phyloP scores from a whole-genome alignment of 2,329 filamentous ascomycete species.

The Gremmenia infestans region DNA sequence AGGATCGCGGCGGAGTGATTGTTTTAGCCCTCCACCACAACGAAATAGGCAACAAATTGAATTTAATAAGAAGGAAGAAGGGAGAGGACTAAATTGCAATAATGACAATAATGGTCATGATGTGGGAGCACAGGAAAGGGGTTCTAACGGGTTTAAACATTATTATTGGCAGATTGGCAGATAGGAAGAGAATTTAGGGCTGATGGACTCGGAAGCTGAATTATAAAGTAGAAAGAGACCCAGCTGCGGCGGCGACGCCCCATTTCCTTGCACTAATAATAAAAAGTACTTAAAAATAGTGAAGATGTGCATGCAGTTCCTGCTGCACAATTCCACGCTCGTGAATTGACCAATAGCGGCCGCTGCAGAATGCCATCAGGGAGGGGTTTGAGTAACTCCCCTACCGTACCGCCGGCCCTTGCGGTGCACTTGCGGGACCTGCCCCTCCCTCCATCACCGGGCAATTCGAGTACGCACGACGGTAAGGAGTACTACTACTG shows the following conservation, averaged over 20 bases:
- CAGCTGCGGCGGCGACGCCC: background rate
- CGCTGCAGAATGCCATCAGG: background rate
- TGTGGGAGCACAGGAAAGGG: background rate
- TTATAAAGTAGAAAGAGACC: background rate
- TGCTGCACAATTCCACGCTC: slow-evolving; percentile 1
- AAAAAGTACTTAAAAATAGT: background rate
- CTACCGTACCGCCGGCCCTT: too few species aligned
- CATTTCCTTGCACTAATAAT: background rate
- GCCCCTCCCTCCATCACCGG: too few species aligned
- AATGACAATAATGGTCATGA: background rate
- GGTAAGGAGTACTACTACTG: background rate
- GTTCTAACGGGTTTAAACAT: background rate
- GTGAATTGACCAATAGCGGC: slow-evolving; percentile 11
- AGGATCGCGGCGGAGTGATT: background rate
- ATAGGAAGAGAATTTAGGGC: background rate
- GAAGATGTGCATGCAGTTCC: background rate
- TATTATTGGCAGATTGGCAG: background rate
- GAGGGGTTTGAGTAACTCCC: background rate
- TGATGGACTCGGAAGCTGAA: background rate
- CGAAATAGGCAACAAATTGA: background rate
- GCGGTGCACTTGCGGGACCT: too few species aligned
- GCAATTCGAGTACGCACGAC: too few species aligned
- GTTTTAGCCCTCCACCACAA: background rate
- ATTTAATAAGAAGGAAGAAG: background rate
- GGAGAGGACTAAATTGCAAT: background rate